phyloP scores from a whole-genome alignment of 192 early-diverging fungal species.

The Gryganskiella cystojenkinii region DNA sequence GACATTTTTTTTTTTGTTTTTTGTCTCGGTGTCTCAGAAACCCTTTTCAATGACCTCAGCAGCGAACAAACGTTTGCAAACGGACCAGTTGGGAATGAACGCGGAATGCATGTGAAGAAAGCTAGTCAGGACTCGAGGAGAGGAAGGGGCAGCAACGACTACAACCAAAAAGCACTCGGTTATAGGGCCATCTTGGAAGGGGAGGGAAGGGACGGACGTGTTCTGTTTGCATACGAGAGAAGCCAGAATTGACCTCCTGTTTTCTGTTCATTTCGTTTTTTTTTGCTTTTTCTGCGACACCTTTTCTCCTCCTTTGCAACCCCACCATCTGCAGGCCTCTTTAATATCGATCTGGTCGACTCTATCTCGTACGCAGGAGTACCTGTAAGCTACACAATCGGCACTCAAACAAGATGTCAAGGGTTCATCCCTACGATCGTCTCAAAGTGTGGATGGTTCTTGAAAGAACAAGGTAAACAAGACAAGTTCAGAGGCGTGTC shows the following conservation, averaged over 20 bases:
- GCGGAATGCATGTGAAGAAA: too few relatives aligned
- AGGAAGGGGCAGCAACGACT: too few relatives aligned
- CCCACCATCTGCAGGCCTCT: conserved; percentile 28
- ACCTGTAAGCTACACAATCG: conserved; percentile 49
- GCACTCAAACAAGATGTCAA: conserved; percentile 32
- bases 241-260: too few relatives aligned
- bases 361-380: conserved; percentile 55
- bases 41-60: too few relatives aligned
- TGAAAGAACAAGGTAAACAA: conserved; percentile 57
- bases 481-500: too few relatives aligned
- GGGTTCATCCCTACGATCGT: conserved; percentile 59
- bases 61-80: too few relatives aligned
- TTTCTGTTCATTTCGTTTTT: neutral
- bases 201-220: too few relatives aligned
- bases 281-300: neutral
- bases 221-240: too few relatives aligned
- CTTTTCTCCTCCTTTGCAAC: neutral
- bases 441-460: conserved; percentile 53
- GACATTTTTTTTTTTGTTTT: too few relatives aligned
- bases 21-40: too few relatives aligned
- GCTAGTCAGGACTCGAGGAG: too few relatives aligned
- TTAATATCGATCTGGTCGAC: conserved; percentile 51
- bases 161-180: too few relatives aligned
- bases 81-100: neutral
- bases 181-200: neutral